Evolutionary conservation across 2,329 filamentous ascomycete genomes (phyloP), one percentile per base, ranked within the genome.

Genomic region (Acrocalymma vagum): DNA sequence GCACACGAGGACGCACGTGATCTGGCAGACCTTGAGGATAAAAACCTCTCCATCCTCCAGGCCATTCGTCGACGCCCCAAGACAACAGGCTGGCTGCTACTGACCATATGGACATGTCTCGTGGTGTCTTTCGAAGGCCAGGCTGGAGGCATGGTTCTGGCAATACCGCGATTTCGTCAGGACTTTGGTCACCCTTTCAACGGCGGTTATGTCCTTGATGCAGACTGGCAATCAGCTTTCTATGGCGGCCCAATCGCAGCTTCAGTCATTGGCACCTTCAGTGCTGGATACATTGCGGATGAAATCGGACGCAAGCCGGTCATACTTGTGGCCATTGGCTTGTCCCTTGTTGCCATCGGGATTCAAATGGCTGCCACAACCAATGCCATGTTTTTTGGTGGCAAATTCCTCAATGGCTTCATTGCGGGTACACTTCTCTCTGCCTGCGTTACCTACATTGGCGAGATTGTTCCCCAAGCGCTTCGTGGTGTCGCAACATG

Each of bases 191-290:
- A 62, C 28, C 37, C 51, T 6, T 72, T 47, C 38, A 45, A 23
- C 10, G 45, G 31, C 1, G 55, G 55, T 38, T 76, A 71, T 56
- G 71, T 74, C 6, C 53, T 77, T 7, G 54, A 68, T 11, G 67
- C 72, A 4, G 64, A 69, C 10, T 78, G 74, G 75, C 73, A 78
- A 47, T 65, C 62, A 13, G 73, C 74, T 5, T 76, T 76, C 45
- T 64, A 66, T 24, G 73, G 71, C 8, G 74, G 61, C 0, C 72
- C 73, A 2, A 63, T 74, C 13, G 72, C 73, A 24, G 65, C 63
- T 45, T 67, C n/a, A n/a, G n/a, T n/a, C n/a, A n/a, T n/a, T n/a
- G n/a, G n/a, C n/a, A n/a, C n/a, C n/a, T n/a, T n/a, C n/a, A n/a
- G n/a, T n/a, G n/a, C n/a, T n/a, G n/a, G n/a, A n/a, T n/a, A n/a